These are phyloP conservation scores for Saccharum hybrid DNA, from an alignment of 202 grass and related monocot genomes.

Conservation along the genomic window DNA sequence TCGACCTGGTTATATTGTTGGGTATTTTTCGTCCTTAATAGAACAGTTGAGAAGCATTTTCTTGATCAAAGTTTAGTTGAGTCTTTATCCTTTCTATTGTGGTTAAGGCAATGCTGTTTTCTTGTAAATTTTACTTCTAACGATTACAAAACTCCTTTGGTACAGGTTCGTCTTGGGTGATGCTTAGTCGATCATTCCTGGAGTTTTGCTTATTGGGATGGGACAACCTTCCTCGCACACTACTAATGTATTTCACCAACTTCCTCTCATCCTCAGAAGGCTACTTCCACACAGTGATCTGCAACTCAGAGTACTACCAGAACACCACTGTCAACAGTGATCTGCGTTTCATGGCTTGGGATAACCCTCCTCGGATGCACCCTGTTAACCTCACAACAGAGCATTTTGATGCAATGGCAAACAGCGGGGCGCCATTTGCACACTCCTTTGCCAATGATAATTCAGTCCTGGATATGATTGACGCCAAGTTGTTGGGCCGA, in stretches of 20 bases:
- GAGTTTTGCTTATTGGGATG: conserved; percentile 80
- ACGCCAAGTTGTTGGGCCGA: conserved; percentile 56
- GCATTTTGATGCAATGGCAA: conserved; percentile 67
- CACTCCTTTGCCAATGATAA: conserved; percentile 56
- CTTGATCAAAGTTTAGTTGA: conserved; percentile 3
- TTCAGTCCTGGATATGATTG: conserved; percentile 75
- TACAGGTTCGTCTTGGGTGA: conserved; percentile 75
- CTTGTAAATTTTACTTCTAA: conserved; percentile 15
- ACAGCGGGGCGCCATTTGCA: conserved; percentile 68
- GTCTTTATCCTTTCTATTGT: conserved; percentile 18
- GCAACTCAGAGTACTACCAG: conserved; percentile 83
- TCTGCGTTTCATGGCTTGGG: conserved; percentile 87
- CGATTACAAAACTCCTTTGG: not conserved
- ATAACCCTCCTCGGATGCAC: conserved; percentile 55
- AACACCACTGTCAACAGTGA: conserved; percentile 78
- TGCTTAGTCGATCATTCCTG: conserved; percentile 69
- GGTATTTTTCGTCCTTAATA: not conserved
- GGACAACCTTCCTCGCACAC: conserved; percentile 83
- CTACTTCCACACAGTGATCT: conserved; percentile 89
- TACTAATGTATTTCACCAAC: conserved; percentile 88
- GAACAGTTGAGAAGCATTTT: conserved; percentile 1
- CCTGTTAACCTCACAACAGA: conserved; percentile 62
- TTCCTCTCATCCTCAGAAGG: conserved; percentile 77
- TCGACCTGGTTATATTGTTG: not conserved
- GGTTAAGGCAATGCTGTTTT: not conserved